These are phyloP conservation scores for Diphasiastrum complanatum DNA, from an alignment of 83 land plant species.

Conservation along the genomic window DNA sequence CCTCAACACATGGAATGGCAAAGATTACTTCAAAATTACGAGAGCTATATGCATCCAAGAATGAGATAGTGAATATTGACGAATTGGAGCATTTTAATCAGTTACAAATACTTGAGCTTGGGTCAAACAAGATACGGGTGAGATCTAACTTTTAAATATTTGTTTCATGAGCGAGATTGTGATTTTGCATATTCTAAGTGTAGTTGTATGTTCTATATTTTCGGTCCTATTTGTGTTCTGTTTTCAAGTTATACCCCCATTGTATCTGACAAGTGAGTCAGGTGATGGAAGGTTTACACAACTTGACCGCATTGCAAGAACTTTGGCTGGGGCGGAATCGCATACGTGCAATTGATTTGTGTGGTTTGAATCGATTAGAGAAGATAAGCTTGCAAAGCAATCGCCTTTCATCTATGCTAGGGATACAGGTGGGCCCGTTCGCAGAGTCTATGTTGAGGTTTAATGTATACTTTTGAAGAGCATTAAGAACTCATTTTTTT, in stretches of 20 bases:
- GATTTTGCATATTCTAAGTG: not conserved
- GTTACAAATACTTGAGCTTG: conserved; percentile 84
- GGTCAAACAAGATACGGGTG: conserved; percentile 87
- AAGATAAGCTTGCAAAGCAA: conserved; percentile 94
- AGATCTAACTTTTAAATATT: conserved; percentile 18
- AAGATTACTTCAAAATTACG: conserved; percentile 49
- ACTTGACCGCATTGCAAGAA: conserved; percentile 58
- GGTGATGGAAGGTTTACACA: conserved; percentile 88
- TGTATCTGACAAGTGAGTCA: conserved; percentile 19
- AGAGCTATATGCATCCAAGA: conserved; percentile 87
- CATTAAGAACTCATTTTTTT: conserved; percentile 4
- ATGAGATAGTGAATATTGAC: conserved; percentile 74
- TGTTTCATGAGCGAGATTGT: not conserved
- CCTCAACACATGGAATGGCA: conserved; percentile 62
- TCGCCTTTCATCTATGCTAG: conserved; percentile 79
- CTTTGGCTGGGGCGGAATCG: conserved; percentile 94
- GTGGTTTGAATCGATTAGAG: conserved; percentile 69
- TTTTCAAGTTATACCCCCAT: too few species aligned
- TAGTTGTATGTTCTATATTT: not conserved
- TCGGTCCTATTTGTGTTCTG: too few species aligned
- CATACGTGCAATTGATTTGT: conserved; percentile 58
- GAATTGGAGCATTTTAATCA: conserved; percentile 71
- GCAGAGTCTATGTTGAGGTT: not conserved
- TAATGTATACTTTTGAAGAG: not conserved
- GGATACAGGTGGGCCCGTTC: conserved; percentile 60